phyloP scores from a whole-genome alignment of 2,329 filamentous ascomycete genomes.

The Scedosporium apiospermum region DNA sequence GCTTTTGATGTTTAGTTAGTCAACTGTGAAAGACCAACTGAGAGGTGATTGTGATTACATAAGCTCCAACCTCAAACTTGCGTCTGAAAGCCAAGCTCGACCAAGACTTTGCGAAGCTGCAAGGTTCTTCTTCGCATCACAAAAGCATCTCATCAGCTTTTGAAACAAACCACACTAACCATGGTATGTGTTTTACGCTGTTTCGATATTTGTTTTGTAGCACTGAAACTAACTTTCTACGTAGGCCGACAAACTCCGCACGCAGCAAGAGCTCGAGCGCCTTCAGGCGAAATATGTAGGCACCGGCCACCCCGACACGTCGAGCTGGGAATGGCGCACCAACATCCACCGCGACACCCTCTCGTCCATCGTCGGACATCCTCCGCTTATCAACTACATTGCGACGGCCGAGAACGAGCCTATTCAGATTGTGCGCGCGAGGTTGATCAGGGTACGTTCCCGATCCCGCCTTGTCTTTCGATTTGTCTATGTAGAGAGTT shows the following conservation, averaged over 20 bases:
- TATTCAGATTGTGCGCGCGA: constrained; percentile 66
- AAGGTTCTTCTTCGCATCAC: not conserved
- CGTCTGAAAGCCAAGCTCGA: too few species aligned
- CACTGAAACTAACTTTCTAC: not conserved
- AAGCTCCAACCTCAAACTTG: too few species aligned
- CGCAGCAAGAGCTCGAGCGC: constrained; percentile 93
- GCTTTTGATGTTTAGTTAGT: too few species aligned
- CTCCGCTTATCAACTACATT: constrained; percentile 80
- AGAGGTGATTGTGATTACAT: too few species aligned
- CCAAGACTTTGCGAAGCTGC: too few species aligned
- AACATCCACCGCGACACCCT: constrained; percentile 94
- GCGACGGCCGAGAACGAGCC: constrained; percentile 81
- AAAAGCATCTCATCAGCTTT: not conserved
- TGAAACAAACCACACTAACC: not conserved
- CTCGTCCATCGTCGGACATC: constrained; percentile 80
- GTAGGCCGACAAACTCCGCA: constrained; percentile 93
- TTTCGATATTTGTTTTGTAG: not conserved
- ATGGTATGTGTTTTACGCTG: not conserved
- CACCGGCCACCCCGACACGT: constrained; percentile 92
- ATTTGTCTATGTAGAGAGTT: not conserved
- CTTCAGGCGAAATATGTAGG: constrained; percentile 94
- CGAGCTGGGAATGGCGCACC: constrained; percentile 92
- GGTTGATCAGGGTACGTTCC: constrained; percentile 62
- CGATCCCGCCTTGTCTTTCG: not conserved
- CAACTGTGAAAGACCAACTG: too few species aligned